These are phyloP conservation scores for Colletotrichum melonis DNA, from an alignment of 2,329 filamentous ascomycete genomes.

Conservation along the genomic window DNA sequence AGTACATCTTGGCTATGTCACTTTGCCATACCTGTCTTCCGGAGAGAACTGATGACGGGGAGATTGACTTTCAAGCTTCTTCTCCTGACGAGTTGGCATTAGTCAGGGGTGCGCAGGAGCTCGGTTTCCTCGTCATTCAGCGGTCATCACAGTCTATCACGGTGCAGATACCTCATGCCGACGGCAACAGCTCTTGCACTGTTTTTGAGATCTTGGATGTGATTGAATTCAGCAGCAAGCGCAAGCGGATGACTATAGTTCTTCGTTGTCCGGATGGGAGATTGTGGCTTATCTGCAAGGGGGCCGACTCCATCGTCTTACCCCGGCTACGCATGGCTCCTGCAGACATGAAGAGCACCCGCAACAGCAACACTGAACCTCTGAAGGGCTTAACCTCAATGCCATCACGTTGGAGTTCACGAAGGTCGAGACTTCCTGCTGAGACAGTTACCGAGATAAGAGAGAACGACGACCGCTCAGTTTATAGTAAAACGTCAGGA, in stretches of 20 bases:
- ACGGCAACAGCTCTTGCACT: conserved; percentile 59
- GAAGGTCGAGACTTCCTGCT: conserved; percentile 62
- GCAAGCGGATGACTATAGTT: conserved; percentile 93
- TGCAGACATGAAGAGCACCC: conserved; percentile 81
- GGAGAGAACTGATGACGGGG: conserved; percentile 76
- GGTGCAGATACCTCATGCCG: conserved; percentile 54
- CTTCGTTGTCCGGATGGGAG: conserved; percentile 85
- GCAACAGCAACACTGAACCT: conserved; percentile 68
- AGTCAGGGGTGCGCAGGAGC: conserved; percentile 84
- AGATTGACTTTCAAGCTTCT: conserved; percentile 83
- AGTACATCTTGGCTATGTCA: conserved; percentile 86
- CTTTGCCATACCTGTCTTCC: conserved; percentile 92
- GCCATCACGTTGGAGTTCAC: conserved; percentile 65
- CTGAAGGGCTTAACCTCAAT: conserved; percentile 66
- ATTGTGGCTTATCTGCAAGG: conserved; percentile 88
- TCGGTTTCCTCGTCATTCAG: conserved; percentile 82
- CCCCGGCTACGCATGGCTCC: conserved; percentile 78
- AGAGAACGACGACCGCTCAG: conserved; percentile 57
- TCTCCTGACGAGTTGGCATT: conserved; percentile 92
- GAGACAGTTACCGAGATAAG: conserved; percentile 63
- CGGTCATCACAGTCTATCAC: conserved; percentile 78
- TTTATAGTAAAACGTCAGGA: conserved; percentile 46
- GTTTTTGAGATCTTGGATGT: conserved; percentile 85
- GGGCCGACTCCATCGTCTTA: conserved; percentile 85
- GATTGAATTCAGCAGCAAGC: conserved; percentile 89